Percentiles rank a stretch among this genome's conserved stretches.
Conservation (phyloP, 108 stramenopile genomes). For the Aurantiochytrium sp. region DNA sequence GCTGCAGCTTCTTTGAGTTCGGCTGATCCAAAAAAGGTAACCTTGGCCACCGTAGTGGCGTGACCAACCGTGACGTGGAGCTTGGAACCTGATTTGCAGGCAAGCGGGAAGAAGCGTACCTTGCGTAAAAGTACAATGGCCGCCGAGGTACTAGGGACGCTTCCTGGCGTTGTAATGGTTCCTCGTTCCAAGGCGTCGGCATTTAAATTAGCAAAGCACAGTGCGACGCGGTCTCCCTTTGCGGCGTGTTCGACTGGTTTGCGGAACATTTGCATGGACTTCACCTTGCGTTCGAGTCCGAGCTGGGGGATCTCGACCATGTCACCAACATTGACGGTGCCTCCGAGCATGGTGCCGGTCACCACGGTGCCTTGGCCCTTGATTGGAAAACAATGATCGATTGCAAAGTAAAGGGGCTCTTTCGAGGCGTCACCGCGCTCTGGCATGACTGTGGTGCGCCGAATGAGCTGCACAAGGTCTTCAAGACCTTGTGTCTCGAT, state of each 20-base stretch:
- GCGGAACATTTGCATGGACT: constrained; percentile 94
- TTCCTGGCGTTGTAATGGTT: constrained; percentile 67
- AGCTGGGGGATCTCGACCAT: constrained; percentile 81
- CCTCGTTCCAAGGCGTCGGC: constrained; percentile 82
- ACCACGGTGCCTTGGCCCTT: constrained; percentile 93
- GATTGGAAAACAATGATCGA: constrained; percentile 91
- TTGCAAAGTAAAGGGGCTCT: constrained; percentile 26
- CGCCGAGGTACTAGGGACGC: constrained; percentile 61
- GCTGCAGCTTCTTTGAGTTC: constrained; percentile 55
- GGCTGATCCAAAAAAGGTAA: constrained; percentile 85
- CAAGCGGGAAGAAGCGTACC: constrained; percentile 67
- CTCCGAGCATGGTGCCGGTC: constrained; percentile 84
- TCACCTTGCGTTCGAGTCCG: constrained; percentile 70
- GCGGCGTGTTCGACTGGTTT: constrained; percentile 44
- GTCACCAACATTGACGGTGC: constrained; percentile 72
- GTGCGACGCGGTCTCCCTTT: constrained; percentile 91
- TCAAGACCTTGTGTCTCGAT: not conserved
- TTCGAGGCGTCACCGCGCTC: not conserved
- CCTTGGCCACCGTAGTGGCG: constrained; percentile 87
- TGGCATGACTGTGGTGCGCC: not conserved
- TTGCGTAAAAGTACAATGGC: constrained; percentile 80
- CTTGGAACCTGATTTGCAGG: constrained; percentile 53
- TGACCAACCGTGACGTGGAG: constrained; percentile 92
- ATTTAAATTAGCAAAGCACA: constrained; percentile 86
- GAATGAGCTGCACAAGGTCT: not conserved